Evolutionary conservation across 768 basidiomycete genomes (phyloP).

Genomic region (Artomyces pyxidatus): DNA sequence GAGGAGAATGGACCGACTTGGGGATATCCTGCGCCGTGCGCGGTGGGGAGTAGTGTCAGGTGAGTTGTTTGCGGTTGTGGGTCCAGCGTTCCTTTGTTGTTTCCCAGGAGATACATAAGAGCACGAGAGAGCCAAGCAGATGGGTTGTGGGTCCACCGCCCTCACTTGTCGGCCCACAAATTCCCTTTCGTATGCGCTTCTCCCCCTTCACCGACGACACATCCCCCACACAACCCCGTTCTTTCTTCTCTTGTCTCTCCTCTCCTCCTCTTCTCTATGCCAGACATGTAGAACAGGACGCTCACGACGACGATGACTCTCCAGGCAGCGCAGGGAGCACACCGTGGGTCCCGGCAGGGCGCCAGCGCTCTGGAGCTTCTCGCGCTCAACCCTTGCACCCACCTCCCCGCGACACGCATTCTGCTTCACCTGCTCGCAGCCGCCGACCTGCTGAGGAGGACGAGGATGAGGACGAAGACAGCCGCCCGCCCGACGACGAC

Average conservation of each 20-base stretch:
- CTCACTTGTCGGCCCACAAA: background rate
- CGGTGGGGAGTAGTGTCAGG: background rate
- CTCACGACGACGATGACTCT: background rate
- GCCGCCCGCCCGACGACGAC: background rate
- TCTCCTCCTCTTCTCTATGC: background rate
- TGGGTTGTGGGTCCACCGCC: conserved; percentile 14
- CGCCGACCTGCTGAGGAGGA: too few relatives aligned
- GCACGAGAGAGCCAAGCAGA: conserved; percentile 2
- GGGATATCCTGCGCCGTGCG: background rate
- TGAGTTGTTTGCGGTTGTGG: conserved; percentile 15
- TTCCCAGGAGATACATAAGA: background rate
- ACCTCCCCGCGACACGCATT: background rate
- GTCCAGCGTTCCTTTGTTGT: conserved; percentile 6
- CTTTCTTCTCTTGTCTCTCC: background rate
- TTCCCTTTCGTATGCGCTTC: background rate
- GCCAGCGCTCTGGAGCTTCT: background rate
- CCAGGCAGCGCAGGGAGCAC: conserved; percentile 2
- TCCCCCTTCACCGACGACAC: background rate
- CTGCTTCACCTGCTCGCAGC: too few relatives aligned
- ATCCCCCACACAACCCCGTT: conserved; percentile 9
- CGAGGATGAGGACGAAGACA: background rate
- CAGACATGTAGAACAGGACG: background rate
- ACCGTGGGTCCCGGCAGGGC: too few relatives aligned
- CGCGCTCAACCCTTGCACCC: background rate
- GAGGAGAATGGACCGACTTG: conserved; percentile 8